Evolutionary conservation across 768 basidiomycete species (phyloP), one percentile per base, ranked within the genome.

Genomic region (Panaeolus cyanescens): DNA sequence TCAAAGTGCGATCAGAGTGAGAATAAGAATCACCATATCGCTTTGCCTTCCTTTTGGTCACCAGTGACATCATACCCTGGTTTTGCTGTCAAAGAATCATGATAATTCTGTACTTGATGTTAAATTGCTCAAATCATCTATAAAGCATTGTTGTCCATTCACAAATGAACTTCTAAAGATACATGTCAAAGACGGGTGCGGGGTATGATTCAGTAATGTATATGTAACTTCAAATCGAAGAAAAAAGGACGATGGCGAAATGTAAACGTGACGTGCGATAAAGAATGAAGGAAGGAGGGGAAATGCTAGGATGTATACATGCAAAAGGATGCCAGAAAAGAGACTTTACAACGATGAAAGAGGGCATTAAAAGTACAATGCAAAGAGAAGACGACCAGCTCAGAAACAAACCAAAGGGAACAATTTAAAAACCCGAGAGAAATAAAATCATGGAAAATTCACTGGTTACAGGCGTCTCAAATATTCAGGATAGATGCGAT

Each of bases 401-500:
- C 33, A 19, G 28, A 39, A 34, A 33, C 22, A 20, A 32, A 30
- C 22, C 15, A 6, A 57, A 39, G 20, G 10, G 4, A 28, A 30
- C 15, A 5, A 32, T 58, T 32, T n/a, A 32, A 30, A 19, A 32
- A 33, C n/a, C 19, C 45, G 19, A 50, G 45, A 28, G 22, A 50
- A 50, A 28, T 28, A 50, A 30, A 50, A 13, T n/a, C n/a, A n/a
- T n/a, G n/a, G n/a, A n/a, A n/a, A n/a, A n/a, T n/a, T n/a, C n/a
- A 17, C 3, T 1, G 9, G 9, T 19, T 20, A 36, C 4, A 22
- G 31, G 8, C 13, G 22, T 59, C 15, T 42, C 62, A 62, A 55
- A 61, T 56, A 55, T 71, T 71, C 36, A 70, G 45, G 32, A 70
- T 70, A 39, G 65, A 66, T 12, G 67, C 66, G 30, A 70, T 70